phyloP scores from a whole-genome alignment of 1,284 basidiomycete genomes.

The Nidula niveotomentosa region DNA sequence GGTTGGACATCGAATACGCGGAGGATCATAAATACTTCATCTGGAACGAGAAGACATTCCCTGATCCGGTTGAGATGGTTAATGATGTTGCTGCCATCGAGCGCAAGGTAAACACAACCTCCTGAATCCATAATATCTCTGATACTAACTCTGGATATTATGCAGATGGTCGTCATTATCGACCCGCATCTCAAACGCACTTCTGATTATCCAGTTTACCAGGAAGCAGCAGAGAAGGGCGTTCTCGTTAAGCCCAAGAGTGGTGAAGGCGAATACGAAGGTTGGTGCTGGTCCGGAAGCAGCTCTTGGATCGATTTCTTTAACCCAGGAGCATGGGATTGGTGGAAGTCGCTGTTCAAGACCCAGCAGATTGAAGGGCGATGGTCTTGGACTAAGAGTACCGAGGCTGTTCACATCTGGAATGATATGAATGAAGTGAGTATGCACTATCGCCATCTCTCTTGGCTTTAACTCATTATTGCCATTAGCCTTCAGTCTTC shows the following conservation, averaged over 20 bases:
- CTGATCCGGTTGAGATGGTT: conserved; percentile 93
- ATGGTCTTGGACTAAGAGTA: conserved; percentile 78
- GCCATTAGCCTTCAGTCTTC: conserved; percentile 85
- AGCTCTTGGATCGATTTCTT: conserved; percentile 98
- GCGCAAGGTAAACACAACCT: conserved; percentile 66
- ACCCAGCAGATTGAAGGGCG: conserved; percentile 44
- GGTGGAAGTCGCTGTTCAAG: conserved; percentile 90
- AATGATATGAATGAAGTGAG: conserved; percentile 99
- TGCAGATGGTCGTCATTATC: conserved; percentile 93
- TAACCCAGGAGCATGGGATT: conserved; percentile 87
- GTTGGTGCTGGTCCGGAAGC: conserved; percentile 98
- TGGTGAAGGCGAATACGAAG: conserved; percentile 88
- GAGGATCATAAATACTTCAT: conserved; percentile 97
- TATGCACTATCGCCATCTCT: conserved; percentile 1
- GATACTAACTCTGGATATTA: not conserved
- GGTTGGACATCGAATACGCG: conserved; percentile 98
- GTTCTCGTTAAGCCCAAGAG: conserved; percentile 82
- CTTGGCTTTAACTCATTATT: not conserved
- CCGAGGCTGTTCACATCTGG: conserved; percentile 88
- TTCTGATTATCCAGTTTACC: conserved; percentile 82
- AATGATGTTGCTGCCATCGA: conserved; percentile 84
- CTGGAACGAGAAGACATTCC: conserved; percentile 93
- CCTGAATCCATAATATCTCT: not conserved
- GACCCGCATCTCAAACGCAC: conserved; percentile 96
- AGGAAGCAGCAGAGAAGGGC: conserved; percentile 78